A percentile compares a stretch with the other conserved stretches of the same genome.
phyloP scores from a whole-genome alignment of 495 filamentous ascomycete genomes.

The Tuber melanosporum region DNA sequence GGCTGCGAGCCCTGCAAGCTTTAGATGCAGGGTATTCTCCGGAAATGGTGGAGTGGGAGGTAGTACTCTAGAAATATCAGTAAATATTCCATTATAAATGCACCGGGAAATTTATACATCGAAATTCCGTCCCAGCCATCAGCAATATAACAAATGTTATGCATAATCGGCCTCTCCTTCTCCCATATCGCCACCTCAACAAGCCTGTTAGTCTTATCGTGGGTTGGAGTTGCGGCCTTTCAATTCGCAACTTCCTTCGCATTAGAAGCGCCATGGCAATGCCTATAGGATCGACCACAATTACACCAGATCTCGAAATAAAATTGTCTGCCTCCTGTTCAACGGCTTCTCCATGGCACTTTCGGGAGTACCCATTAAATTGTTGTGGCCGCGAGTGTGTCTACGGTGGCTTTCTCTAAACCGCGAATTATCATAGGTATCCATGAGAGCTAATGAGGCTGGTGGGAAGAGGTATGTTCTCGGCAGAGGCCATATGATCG shows the following conservation, averaged over 20 bases:
- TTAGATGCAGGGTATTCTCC: conserved; percentile 54
- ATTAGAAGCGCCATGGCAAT: conserved; percentile 52
- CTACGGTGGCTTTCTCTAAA: conserved; percentile 61
- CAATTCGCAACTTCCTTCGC: conserved; percentile 54
- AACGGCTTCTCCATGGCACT: conserved; percentile 77
- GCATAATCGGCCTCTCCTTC: conserved; percentile 71
- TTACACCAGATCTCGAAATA: conserved; percentile 64
- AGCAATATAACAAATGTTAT: conserved; percentile 61
- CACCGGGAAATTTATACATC: conserved; percentile 49
- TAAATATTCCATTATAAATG: background rate
- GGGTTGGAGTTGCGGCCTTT: conserved; percentile 44
- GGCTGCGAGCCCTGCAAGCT: conserved; percentile 56
- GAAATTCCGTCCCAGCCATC: conserved; percentile 76
- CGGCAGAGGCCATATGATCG: conserved; percentile 62
- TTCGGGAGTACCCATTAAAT: conserved; percentile 72
- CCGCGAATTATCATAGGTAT: too few species aligned
- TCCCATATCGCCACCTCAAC: conserved; percentile 73
- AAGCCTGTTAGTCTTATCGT: conserved; percentile 80
- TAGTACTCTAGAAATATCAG: conserved; percentile 51
- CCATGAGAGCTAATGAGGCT: conserved; percentile 60
- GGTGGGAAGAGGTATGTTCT: conserved; percentile 67
- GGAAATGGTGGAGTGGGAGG: conserved; percentile 75
- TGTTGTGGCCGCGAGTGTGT: conserved; percentile 71
- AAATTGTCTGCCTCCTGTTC: conserved; percentile 77
- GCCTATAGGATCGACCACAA: conserved; percentile 63